These are phyloP conservation scores for Strobilomyces dryophilus DNA, from an alignment of 768 basidiomycete species.

Conservation along the genomic window DNA sequence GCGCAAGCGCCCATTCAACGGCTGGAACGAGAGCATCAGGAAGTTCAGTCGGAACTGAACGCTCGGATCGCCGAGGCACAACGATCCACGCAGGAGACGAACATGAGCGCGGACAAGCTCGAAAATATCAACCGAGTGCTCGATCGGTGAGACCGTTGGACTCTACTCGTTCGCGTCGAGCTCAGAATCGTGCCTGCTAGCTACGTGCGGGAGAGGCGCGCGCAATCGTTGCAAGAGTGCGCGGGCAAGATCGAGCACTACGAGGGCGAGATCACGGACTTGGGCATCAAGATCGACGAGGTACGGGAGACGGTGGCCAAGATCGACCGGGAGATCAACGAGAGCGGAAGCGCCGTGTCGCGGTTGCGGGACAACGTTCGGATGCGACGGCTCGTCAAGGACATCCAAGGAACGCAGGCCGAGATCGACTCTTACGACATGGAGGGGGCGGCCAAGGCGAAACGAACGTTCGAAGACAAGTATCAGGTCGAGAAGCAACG, in stretches of 20 bases:
- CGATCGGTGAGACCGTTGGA: conserved; percentile 46
- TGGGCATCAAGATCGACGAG: conserved; percentile 37
- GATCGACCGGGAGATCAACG: conserved; percentile 77
- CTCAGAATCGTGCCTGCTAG: conserved; percentile 35
- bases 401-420: conserved; percentile 62
- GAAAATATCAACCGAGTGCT: conserved; percentile 55
- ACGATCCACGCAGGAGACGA: conserved; percentile 56
- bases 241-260: conserved; percentile 48
- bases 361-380: conserved; percentile 83
- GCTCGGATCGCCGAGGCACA: conserved; percentile 51
- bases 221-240: conserved; percentile 56
- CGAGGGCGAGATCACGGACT: conserved; percentile 42
- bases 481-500: conserved; percentile 68
- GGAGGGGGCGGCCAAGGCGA: conserved; percentile 81
- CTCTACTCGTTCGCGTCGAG: background rate
- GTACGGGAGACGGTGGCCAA: conserved; percentile 44
- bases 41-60: conserved; percentile 47
- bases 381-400: conserved; percentile 60
- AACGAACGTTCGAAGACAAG: conserved; percentile 78
- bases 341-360: conserved; percentile 62
- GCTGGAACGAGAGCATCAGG: conserved; percentile 54
- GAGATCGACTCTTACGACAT: conserved; percentile 77
- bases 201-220: conserved; percentile 68
- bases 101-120: conserved; percentile 59
- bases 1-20: conserved; percentile 62